These are phyloP conservation scores for Mucor circinelloides DNA, from an alignment of 371 early-diverging fungal genomes.

Conservation along the genomic window DNA sequence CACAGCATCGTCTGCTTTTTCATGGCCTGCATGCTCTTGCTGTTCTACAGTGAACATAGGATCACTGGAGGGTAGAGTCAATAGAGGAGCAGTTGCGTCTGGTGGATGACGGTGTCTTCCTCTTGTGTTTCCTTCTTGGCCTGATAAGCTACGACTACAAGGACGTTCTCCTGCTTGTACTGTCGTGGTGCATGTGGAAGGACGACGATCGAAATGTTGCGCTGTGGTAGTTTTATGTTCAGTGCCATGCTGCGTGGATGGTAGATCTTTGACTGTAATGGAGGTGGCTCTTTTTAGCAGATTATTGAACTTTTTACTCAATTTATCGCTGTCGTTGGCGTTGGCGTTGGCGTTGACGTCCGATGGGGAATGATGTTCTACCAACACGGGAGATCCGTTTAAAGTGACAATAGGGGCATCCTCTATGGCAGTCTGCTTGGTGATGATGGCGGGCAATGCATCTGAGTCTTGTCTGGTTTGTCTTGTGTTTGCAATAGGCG, in stretches of 20 bases:
- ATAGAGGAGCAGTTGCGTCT: background rate
- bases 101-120: background rate
- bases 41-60: background rate
- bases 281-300: slow-evolving; percentile 13
- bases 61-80: background rate
- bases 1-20: slow-evolving; percentile 52
- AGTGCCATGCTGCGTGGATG: slow-evolving; percentile 2
- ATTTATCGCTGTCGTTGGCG: too few relatives aligned
- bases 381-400: background rate
- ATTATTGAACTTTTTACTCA: background rate
- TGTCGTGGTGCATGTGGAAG: too few relatives aligned
- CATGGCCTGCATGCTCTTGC: background rate
- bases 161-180: too few relatives aligned
- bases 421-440: background rate
- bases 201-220: background rate
- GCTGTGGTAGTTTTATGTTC: background rate
- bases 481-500: background rate
- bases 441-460: background rate
- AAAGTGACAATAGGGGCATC: background rate
- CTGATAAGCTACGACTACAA: background rate
- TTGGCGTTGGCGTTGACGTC: background rate
- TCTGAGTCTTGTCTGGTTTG: background rate
- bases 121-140: background rate
- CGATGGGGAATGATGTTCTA: background rate
- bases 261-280: slow-evolving; percentile 10